Evolutionary conservation across 352 stramenopile species (phyloP).

Genomic region (Phytopythium cucurbitacearum): DNA sequence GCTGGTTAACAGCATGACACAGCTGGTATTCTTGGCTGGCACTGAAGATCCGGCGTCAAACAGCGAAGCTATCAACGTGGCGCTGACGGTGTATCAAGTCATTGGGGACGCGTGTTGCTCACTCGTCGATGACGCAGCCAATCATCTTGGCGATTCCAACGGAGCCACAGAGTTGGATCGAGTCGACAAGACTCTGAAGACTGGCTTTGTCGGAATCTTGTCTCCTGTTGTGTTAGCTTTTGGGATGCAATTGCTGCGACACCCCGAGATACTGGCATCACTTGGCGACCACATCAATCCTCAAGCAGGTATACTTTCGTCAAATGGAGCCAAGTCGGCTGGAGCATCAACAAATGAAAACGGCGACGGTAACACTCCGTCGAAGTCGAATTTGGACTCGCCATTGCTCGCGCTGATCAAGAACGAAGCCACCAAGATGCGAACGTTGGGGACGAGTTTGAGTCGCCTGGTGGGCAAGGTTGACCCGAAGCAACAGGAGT

Average conservation of each 20-base stretch:
- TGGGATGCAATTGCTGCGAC: constrained; percentile 25
- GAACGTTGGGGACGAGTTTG: constrained; percentile 31
- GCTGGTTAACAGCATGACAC: constrained; percentile 42
- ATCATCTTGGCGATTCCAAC: constrained; percentile 9
- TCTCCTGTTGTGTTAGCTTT: constrained; percentile 38
- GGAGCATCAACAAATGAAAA: not conserved
- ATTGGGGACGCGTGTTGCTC: constrained; percentile 19
- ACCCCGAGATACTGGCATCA: constrained; percentile 11
- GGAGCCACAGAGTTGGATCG: constrained; percentile 10
- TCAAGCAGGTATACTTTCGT: constrained; percentile 1
- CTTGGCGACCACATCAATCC: constrained; percentile 1
- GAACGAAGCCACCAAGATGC: constrained; percentile 21
- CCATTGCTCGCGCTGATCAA: constrained; percentile 12
- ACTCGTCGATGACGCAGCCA: constrained; percentile 17
- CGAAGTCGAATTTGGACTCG: not conserved
- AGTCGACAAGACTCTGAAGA: constrained; percentile 19
- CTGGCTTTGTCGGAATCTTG: constrained; percentile 34
- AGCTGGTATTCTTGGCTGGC: constrained; percentile 24
- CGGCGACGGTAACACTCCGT: not conserved
- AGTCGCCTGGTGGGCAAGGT: constrained; percentile 23
- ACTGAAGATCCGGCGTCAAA: not conserved
- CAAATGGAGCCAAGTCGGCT: not conserved
- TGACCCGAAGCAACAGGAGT: constrained; percentile 21
- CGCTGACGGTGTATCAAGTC: constrained; percentile 17
- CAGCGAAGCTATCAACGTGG: constrained; percentile 12